phyloP scores from a whole-genome alignment of 2,329 filamentous ascomycete species.

The Lasiodiplodia hormozganensis region DNA sequence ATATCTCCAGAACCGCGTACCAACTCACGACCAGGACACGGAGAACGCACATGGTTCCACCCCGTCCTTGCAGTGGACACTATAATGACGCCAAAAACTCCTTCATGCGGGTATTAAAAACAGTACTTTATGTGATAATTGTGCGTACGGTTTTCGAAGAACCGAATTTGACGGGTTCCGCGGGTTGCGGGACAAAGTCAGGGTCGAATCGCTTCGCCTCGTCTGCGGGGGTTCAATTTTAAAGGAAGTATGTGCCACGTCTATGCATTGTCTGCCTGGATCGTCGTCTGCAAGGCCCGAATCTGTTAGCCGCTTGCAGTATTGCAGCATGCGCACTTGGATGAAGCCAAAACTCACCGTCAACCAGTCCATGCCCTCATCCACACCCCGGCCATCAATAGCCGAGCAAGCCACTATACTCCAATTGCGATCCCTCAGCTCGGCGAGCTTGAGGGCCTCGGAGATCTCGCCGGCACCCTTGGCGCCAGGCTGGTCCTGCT shows the following conservation, averaged over 20 bases:
- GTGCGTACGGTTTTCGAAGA: background rate
- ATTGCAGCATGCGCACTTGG: background rate
- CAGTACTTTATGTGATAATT: constrained; percentile 1
- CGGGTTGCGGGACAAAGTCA: background rate
- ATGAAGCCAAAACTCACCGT: constrained; percentile 67
- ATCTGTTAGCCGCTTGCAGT: background rate
- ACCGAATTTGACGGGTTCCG: background rate
- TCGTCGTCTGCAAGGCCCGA: constrained; percentile 15
- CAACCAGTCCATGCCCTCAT: constrained; percentile 99
- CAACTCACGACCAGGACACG: background rate
- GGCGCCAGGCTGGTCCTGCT: constrained; percentile 96
- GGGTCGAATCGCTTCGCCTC: constrained; percentile 5
- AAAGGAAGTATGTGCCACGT: constrained; percentile 4
- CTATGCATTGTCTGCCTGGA: constrained; percentile 29
- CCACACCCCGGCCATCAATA: constrained; percentile 92
- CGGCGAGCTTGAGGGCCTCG: constrained; percentile 86
- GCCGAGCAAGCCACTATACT: constrained; percentile 98
- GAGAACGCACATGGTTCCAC: background rate
- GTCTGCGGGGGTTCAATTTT: background rate
- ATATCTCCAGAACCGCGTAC: background rate
- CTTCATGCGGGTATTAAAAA: constrained; percentile 29
- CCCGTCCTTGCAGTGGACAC: constrained; percentile 4
- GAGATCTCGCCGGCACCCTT: constrained; percentile 97
- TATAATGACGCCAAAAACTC: constrained; percentile 20
- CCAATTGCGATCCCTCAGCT: constrained; percentile 96